These are phyloP conservation scores for Cercospora sojina DNA, from an alignment of 2,329 filamentous ascomycete genomes.

Conservation along the genomic window DNA sequence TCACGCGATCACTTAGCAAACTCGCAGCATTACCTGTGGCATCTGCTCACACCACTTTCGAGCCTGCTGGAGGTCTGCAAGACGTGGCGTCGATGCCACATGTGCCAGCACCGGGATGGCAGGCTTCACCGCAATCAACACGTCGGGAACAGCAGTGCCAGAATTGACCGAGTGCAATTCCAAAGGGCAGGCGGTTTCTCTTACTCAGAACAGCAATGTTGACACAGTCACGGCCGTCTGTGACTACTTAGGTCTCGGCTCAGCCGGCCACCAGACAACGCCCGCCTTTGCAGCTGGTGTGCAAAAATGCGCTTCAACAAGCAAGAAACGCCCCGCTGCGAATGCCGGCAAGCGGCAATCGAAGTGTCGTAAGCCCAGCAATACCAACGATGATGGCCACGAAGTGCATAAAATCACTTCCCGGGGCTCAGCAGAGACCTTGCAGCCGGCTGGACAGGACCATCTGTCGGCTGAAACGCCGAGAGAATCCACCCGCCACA, in stretches of 20 bases:
- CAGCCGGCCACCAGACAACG: background rate
- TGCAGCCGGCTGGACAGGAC: background rate
- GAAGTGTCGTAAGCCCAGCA: slow-evolving; percentile 24
- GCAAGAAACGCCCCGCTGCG: slow-evolving; percentile 23
- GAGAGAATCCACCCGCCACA: background rate
- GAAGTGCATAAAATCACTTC: background rate
- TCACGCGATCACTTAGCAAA: background rate
- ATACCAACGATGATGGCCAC: background rate
- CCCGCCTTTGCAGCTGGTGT: slow-evolving; percentile 18
- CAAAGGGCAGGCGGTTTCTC: background rate
- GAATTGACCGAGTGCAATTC: background rate
- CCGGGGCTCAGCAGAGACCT: background rate
- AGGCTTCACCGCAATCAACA: slow-evolving; percentile 30
- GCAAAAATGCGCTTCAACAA: slow-evolving; percentile 15
- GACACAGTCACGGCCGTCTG: slow-evolving; percentile 12
- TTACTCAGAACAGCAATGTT: background rate
- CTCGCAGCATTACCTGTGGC: background rate
- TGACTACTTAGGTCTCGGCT: slow-evolving; percentile 15
- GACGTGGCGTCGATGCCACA: background rate
- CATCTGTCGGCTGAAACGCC: background rate
- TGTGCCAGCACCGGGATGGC: slow-evolving; percentile 5
- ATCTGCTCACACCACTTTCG: background rate
- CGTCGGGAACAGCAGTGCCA: background rate
- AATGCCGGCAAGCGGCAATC: background rate
- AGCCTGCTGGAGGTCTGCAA: background rate